Percentiles rank a stretch among this genome's conserved stretches.
Evolutionary conservation across 495 filamentous ascomycete genomes (phyloP).

Genomic region (Trichoderma virens): DNA sequence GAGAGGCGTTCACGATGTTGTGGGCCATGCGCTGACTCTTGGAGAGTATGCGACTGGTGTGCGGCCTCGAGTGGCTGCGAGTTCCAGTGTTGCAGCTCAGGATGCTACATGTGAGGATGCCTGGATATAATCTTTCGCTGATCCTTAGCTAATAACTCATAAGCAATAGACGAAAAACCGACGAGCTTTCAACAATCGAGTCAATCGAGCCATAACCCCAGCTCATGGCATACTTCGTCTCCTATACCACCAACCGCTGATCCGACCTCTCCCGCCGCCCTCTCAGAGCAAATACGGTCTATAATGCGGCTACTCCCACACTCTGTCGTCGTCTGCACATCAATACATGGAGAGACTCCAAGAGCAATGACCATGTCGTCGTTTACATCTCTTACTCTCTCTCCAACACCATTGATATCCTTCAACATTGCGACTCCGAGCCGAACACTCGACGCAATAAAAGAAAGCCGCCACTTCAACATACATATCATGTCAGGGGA

Average conservation of each 20-base stretch:
- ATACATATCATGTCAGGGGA: conserved; percentile 41
- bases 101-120: neutral
- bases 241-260: neutral
- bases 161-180: neutral
- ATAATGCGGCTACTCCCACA: conserved; percentile 66
- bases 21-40: neutral
- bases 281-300: conserved; percentile 41
- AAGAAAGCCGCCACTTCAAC: conserved; percentile 32
- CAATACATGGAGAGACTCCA: conserved; percentile 22
- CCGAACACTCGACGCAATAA: conserved; percentile 59
- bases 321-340: conserved; percentile 67
- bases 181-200: neutral
- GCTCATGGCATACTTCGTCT: neutral
- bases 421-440: conserved; percentile 75
- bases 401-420: conserved; percentile 58
- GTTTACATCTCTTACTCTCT: conserved; percentile 66
- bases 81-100: neutral
- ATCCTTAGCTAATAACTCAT: neutral
- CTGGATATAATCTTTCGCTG: neutral
- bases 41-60: neutral
- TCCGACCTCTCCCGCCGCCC: conserved; percentile 6
- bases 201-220: neutral
- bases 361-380: conserved; percentile 75
- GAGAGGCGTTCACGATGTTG: conserved; percentile 5
- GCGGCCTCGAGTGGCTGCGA: neutral